Evolutionary conservation across 345 rosid species (phyloP), one percentile per base, ranked within the genome.

Genomic region (Jatropha curcas): DNA sequence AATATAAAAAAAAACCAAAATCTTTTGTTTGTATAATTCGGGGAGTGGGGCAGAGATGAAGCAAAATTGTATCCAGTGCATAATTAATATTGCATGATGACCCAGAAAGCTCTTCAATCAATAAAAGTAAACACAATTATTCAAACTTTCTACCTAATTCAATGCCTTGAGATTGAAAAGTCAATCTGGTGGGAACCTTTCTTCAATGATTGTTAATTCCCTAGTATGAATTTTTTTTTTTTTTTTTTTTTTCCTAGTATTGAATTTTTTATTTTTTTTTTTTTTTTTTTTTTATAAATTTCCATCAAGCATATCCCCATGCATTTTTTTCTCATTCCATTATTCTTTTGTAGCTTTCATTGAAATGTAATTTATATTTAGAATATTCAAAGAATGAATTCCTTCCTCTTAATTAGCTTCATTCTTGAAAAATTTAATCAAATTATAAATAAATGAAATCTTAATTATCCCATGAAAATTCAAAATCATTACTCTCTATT

Each of bases 81-180:
- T 12, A 67, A 28, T 9, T 60, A 37, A 37, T 6, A 37, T n/a
- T 60, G 46, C 34, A 22, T 60, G 31, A 50, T 48, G 25, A 60
- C 28, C 20, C 0, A 22, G 5, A 31, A 48, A 60, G 58, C 59
- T 33, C 45, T 4, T 67, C 67, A 59, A 74, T 67, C 77, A 51
- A 68, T 24, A 45, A 71, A 72, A 70, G 80, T 41, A 60, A 41
- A 58, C 76, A 28, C 65, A 34, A 79, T 72, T 61, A 77, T 81
- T 85, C 86, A 83, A 83, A 77, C 79, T 74, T 81, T 71, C 31
- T 70, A 81, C 85, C 86, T 77, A 85, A 83, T 81, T 76, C 78
- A 45, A 63, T 74, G 76, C 78, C 80, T 74, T 27, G 82, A 76
- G 73, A 41, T 39, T 65, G 39, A 70, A 79, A 65, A 79, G 85